Evolutionary conservation across 1,284 basidiomycete species (phyloP).

Genomic region (Apiotrichum gracile): DNA sequence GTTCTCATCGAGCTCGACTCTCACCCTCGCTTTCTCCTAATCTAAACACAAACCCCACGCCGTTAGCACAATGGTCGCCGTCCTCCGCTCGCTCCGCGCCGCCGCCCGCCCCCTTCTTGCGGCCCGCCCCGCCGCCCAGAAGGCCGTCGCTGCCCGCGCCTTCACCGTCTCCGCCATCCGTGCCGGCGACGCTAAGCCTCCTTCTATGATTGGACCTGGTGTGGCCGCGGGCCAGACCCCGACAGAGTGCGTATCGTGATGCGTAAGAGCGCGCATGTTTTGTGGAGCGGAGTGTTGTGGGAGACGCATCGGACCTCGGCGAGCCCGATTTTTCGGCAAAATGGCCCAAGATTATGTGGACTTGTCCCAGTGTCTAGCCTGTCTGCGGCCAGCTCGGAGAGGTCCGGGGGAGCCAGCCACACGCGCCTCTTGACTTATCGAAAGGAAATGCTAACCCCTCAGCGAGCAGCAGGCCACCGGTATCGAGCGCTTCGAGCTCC

Average conservation of each 20-base stretch:
- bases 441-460: background rate
- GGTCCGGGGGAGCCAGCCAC: background rate
- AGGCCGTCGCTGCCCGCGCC: conserved; percentile 19
- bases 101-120: conserved; percentile 21
- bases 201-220: conserved; percentile 34
- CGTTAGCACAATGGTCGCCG: conserved; percentile 31
- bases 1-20: background rate
- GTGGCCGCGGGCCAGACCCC: conserved; percentile 42
- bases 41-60: background rate
- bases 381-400: background rate
- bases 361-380: too few relatives aligned
- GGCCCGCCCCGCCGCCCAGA: conserved; percentile 7
- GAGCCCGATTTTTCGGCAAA: too few relatives aligned
- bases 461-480: conserved; percentile 84
- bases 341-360: background rate
- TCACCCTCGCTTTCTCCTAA: conserved; percentile 4
- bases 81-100: conserved; percentile 35
- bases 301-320: too few relatives aligned
- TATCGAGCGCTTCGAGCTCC: conserved; percentile 88
- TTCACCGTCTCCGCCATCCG: conserved; percentile 39
- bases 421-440: too few relatives aligned
- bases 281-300: background rate
- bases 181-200: conserved; percentile 28
- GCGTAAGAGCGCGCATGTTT: too few relatives aligned
- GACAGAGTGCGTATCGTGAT: conserved; percentile 39